phyloP scores from a whole-genome alignment of 2,329 filamentous ascomycete genomes.

The Aureobasidium uvarum region DNA sequence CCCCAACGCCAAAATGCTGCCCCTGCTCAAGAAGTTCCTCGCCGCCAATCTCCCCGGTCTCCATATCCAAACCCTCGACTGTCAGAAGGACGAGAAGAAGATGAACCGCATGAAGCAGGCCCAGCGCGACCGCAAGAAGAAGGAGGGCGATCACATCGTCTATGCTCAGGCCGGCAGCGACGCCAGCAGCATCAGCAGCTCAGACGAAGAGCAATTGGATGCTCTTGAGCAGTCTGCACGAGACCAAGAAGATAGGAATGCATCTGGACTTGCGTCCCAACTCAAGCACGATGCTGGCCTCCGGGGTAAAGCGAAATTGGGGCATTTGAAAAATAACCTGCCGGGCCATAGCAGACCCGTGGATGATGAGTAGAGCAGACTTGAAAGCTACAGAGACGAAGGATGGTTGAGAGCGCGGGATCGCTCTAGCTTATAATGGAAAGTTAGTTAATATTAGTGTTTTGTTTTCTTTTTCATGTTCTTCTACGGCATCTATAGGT shows the following conservation, averaged over 20 bases:
- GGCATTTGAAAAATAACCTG: conserved; percentile 19
- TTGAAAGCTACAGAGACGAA: not conserved
- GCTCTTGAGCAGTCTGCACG: conserved; percentile 27
- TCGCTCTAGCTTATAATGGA: not conserved
- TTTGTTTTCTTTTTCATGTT: not conserved
- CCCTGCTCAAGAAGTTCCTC: conserved; percentile 68
- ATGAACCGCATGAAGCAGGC: conserved; percentile 72
- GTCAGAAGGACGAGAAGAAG: conserved; percentile 66
- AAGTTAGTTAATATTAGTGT: not conserved
- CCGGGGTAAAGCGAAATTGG: conserved; percentile 18
- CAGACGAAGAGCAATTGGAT: conserved; percentile 59
- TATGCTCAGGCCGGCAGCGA: conserved; percentile 53
- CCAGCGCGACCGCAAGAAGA: conserved; percentile 72
- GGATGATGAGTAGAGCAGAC: not conserved
- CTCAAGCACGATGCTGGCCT: conserved; percentile 25
- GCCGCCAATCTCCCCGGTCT: conserved; percentile 73
- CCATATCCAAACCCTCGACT: conserved; percentile 70
- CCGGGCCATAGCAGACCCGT: not conserved
- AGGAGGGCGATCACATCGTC: conserved; percentile 52
- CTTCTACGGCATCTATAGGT: too few relatives aligned
- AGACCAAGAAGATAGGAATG: not conserved
- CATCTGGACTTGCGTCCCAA: conserved; percentile 20
- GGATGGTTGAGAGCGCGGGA: not conserved
- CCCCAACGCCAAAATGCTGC: conserved; percentile 74
- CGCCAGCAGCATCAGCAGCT: conserved; percentile 51